Percentiles rank a stretch among this genome's conserved stretches.
These are phyloP conservation scores for Picea mariana DNA, from an alignment of 83 land plant species.

Conservation along the genomic window DNA sequence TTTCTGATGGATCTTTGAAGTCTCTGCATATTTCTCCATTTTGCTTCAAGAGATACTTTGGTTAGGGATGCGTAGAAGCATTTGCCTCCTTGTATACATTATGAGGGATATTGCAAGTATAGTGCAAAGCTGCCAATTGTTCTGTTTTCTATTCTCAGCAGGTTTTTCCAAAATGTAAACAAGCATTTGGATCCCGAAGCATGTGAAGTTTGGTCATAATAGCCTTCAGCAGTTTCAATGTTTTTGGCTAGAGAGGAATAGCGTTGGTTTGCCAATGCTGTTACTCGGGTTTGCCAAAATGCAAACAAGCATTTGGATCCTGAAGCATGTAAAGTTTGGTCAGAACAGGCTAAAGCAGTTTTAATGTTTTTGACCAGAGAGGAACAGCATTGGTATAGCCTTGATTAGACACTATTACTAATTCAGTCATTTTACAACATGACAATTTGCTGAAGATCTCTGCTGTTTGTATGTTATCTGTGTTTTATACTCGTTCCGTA, in stretches of 20 bases:
- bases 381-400: neutral
- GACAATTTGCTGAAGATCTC: neutral
- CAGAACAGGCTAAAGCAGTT: neutral
- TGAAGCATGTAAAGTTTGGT: constrained; percentile 1
- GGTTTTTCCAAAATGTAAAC: neutral
- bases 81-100: neutral
- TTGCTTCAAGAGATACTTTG: neutral
- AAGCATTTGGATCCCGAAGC: neutral
- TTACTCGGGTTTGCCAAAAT: neutral
- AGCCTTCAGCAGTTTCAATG: neutral
- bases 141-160: neutral
- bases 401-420: neutral
- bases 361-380: neutral
- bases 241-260: neutral
- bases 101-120: neutral
- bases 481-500: neutral
- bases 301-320: neutral
- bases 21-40: neutral
- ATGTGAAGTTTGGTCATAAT: neutral
- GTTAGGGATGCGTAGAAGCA: neutral
- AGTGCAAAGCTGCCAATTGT: neutral
- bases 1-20: constrained; percentile 1
- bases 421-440: neutral
- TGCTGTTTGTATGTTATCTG: neutral
- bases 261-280: no score